These are phyloP conservation scores for Climacium dendroides DNA, from an alignment of 225 moss, liverwort and hornwort species.

Conservation along the genomic window DNA sequence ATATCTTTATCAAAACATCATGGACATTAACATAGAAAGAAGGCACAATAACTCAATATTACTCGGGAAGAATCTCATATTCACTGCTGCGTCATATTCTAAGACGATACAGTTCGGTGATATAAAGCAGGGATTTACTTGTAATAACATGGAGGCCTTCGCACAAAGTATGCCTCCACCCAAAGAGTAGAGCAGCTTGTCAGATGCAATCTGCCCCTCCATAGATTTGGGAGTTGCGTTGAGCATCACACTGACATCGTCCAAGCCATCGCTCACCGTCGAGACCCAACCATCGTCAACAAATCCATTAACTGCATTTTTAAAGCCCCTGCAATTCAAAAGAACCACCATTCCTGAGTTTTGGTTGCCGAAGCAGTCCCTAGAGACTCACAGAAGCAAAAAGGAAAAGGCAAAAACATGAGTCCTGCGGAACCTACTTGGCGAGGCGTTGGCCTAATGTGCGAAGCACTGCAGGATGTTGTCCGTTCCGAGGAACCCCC, in stretches of 20 bases:
- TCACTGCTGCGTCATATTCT: not conserved
- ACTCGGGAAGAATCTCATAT: not conserved
- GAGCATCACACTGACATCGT: conserved; percentile 86
- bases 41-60: not conserved
- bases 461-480: conserved; percentile 79
- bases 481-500: conserved; percentile 60
- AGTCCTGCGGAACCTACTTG: conserved; percentile 26
- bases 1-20: not conserved
- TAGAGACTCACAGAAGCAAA: not conserved
- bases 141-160: conserved; percentile 89
- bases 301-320: conserved; percentile 89
- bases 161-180: conserved; percentile 95
- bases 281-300: conserved; percentile 84
- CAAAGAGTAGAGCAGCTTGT: conserved; percentile 72
- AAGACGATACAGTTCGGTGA: not conserved
- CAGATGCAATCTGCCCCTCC: conserved; percentile 61
- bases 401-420: not conserved
- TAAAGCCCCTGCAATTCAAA: conserved; percentile 67
- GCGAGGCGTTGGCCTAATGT: conserved; percentile 84
- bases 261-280: conserved; percentile 77
- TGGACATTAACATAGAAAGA: not conserved
- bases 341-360: not conserved
- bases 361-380: not conserved
- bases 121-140: conserved; percentile 14
- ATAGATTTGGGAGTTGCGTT: conserved; percentile 74